Percentiles rank a stretch among this genome's conserved stretches.
Evolutionary conservation across 148 eudicot species (phyloP).

Genomic region (Cornus florida): DNA sequence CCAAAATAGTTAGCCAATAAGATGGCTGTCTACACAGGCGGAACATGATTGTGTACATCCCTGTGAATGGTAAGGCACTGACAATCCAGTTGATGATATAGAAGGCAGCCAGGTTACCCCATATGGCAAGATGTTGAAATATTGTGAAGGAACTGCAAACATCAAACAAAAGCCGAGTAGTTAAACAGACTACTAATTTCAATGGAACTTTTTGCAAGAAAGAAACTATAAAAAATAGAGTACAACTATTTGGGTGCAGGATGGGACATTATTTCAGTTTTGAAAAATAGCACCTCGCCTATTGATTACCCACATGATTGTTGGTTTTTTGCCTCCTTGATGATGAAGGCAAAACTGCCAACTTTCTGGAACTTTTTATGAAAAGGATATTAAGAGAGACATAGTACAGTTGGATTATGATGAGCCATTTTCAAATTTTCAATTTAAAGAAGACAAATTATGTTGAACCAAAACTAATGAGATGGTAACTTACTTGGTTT

Average conservation of each 20-base stretch:
- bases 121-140: slow-evolving; percentile 91
- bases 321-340: not conserved
- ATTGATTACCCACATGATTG: not conserved
- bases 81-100: slow-evolving; percentile 80
- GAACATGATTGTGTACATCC: slow-evolving; percentile 96
- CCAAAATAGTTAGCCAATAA: slow-evolving; percentile 91
- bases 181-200: not conserved
- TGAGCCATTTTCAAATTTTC: too few species aligned
- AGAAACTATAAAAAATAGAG: not conserved
- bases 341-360: not conserved
- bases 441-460: not conserved
- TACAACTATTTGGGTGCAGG: not conserved
- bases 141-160: slow-evolving; percentile 77
- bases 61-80: slow-evolving; percentile 81
- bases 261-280: not conserved
- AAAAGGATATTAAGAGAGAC: not conserved
- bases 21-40: slow-evolving; percentile 86
- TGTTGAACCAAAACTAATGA: not conserved
- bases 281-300: too few species aligned
- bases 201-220: not conserved
- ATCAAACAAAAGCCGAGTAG: slow-evolving; percentile 4
- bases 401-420: not conserved
- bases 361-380: too few species aligned
- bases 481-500: slow-evolving; percentile 76
- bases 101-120: slow-evolving; percentile 90